Conservation (phyloP, 2,329 filamentous ascomycete genomes). For the Dothistroma pini region DNA sequence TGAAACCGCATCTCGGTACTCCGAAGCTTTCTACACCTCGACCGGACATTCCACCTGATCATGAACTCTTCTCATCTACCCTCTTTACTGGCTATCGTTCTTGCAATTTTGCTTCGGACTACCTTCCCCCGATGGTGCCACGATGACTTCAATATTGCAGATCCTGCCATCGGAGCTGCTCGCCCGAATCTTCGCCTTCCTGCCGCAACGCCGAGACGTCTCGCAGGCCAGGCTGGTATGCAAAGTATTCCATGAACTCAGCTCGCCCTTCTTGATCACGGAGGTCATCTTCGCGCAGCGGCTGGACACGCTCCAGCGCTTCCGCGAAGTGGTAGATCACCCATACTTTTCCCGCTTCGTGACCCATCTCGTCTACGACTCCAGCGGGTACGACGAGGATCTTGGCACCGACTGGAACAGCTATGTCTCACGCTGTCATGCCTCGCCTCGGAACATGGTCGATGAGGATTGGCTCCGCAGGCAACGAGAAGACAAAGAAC, state of each 20-base stretch:
- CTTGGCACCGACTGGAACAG: background rate
- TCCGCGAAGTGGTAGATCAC: slow-evolving; percentile 13
- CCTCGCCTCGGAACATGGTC: background rate
- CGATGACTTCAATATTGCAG: background rate
- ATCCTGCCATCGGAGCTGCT: slow-evolving; percentile 1
- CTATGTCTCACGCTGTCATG: background rate
- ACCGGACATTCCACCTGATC: background rate
- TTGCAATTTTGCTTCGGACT: background rate
- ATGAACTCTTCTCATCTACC: background rate
- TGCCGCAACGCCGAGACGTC: background rate
- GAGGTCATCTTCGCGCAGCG: slow-evolving; percentile 12
- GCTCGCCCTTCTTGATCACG: slow-evolving; percentile 18
- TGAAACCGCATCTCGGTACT: background rate
- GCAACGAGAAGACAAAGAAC: background rate
- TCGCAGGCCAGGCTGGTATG: slow-evolving; percentile 1
- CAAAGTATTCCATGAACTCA: slow-evolving; percentile 11
- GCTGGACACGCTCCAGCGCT: slow-evolving; percentile 6
- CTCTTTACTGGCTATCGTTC: background rate
- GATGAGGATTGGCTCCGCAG: slow-evolving; percentile 1
- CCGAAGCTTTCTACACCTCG: background rate
- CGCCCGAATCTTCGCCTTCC: slow-evolving; percentile 3
- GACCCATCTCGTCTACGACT: slow-evolving; percentile 14
- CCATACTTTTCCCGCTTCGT: slow-evolving; percentile 17
- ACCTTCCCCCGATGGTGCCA: background rate
- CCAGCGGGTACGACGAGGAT: slow-evolving; percentile 10